Evolutionary conservation across 2,329 filamentous ascomycete species (phyloP).

Genomic region (Calcarisporium arbuscula): DNA sequence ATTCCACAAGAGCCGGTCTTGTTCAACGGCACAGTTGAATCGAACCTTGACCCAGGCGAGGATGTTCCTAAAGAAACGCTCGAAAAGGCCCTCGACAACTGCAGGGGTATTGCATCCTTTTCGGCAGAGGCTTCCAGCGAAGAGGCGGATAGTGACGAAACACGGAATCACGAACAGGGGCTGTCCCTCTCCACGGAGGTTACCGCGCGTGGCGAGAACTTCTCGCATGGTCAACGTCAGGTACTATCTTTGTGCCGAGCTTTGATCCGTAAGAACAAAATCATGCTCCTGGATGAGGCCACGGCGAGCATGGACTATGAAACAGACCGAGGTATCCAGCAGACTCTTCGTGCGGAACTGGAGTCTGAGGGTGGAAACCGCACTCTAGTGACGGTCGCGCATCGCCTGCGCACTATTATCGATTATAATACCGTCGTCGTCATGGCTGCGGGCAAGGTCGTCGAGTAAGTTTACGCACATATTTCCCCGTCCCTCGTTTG

Average conservation of each 20-base stretch:
- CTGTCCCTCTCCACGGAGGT: slow-evolving; percentile 39
- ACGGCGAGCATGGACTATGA: slow-evolving; percentile 55
- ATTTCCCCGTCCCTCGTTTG: background rate
- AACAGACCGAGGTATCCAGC: slow-evolving; percentile 50
- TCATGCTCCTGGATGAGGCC: slow-evolving; percentile 53
- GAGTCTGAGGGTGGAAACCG: slow-evolving; percentile 35
- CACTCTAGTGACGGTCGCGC: slow-evolving; percentile 53
- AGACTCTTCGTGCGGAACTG: slow-evolving; percentile 44
- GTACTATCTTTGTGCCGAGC: slow-evolving; percentile 52
- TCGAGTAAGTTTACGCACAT: slow-evolving; percentile 37
- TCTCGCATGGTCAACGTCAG: slow-evolving; percentile 52
- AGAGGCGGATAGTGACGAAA: slow-evolving; percentile 15
- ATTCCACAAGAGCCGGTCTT: slow-evolving; percentile 55
- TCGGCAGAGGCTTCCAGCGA: slow-evolving; percentile 31
- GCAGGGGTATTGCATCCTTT: slow-evolving; percentile 52
- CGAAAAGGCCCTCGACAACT: slow-evolving; percentile 53
- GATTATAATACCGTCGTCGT: slow-evolving; percentile 55
- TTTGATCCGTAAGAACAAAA: slow-evolving; percentile 46
- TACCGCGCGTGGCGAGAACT: slow-evolving; percentile 47
- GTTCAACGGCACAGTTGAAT: slow-evolving; percentile 45
- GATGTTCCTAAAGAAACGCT: slow-evolving; percentile 47
- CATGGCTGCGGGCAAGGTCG: slow-evolving; percentile 45
- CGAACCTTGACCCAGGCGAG: slow-evolving; percentile 60
- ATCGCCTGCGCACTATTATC: slow-evolving; percentile 51
- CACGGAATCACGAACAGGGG: slow-evolving; percentile 12